Evolutionary conservation across 345 rosid species (phyloP).

Genomic region (Psidium guajava): DNA sequence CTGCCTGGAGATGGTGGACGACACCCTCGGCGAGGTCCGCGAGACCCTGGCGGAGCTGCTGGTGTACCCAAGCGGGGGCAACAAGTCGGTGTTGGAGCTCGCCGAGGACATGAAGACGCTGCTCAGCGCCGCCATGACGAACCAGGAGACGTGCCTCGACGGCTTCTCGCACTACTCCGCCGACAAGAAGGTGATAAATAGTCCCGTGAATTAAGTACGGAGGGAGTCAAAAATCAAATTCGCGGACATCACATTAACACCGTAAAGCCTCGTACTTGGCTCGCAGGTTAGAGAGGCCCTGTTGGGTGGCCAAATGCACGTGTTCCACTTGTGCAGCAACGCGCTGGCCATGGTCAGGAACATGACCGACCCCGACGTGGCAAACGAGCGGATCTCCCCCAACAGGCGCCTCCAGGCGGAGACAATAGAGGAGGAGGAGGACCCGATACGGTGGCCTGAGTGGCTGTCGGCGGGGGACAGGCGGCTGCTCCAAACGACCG

Average conservation of each 20-base stretch:
- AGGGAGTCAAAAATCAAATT: background rate
- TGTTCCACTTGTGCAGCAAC: conserved; percentile 25
- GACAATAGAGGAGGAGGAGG: conserved; percentile 4
- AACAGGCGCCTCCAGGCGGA: background rate
- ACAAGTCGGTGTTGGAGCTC: conserved; percentile 13
- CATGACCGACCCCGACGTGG: conserved; percentile 28
- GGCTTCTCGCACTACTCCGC: conserved; percentile 41
- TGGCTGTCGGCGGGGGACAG: conserved; percentile 78
- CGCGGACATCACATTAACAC: background rate
- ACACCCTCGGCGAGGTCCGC: conserved; percentile 41
- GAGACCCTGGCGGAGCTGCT: conserved; percentile 14
- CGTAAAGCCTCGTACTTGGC: background rate
- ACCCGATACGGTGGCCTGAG: conserved; percentile 39
- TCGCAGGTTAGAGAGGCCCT: conserved; percentile 9
- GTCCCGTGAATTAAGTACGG: background rate
- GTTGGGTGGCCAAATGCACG: conserved; percentile 18
- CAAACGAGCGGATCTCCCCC: background rate
- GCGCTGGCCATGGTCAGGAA: conserved; percentile 38
- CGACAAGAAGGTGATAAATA: conserved; percentile 12
- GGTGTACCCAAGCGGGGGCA: conserved; percentile 5
- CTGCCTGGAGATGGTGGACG: conserved; percentile 41
- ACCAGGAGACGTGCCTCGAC: conserved; percentile 54
- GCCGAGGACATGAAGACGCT: conserved; percentile 21
- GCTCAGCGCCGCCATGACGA: conserved; percentile 53
- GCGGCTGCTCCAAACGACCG: conserved; percentile 49